Conservation (phyloP, 2,329 filamentous ascomycete species). For the Blastomyces parvus region DNA sequence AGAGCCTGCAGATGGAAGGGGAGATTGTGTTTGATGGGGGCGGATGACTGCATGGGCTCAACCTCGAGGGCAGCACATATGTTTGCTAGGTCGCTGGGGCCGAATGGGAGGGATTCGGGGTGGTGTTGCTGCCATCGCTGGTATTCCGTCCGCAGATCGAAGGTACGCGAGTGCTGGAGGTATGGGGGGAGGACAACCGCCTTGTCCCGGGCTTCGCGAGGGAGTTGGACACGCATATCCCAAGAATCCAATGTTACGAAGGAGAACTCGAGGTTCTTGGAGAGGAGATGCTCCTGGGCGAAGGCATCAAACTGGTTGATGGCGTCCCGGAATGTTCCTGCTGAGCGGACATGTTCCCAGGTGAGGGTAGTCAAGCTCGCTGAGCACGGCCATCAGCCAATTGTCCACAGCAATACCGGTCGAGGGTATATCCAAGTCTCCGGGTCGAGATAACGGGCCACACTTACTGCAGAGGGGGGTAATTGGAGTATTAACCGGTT, state of each 20-base stretch:
- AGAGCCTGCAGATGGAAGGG: constrained; percentile 96
- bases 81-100: constrained; percentile 88
- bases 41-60: constrained; percentile 92
- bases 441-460: constrained; percentile 40
- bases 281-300: constrained; percentile 79
- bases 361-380: constrained; percentile 95
- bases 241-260: constrained; percentile 98
- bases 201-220: constrained; percentile 95
- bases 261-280: constrained; percentile 90
- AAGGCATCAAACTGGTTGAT: constrained; percentile 92
- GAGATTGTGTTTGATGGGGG: constrained; percentile 96
- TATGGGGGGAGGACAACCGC: constrained; percentile 93
- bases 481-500: constrained; percentile 97
- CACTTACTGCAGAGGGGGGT: constrained; percentile 96
- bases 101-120: constrained; percentile 92
- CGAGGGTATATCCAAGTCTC: constrained; percentile 10
- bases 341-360: constrained; percentile 97
- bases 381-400: constrained; percentile 31
- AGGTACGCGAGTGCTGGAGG: constrained; percentile 93
- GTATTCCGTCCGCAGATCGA: constrained; percentile 94
- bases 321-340: constrained; percentile 93
- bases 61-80: constrained; percentile 98
- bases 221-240: constrained; percentile 95
- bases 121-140: constrained; percentile 98
- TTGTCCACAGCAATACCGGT: constrained; percentile 2